A percentile compares a stretch with the other conserved stretches of the same genome.
These are phyloP conservation scores for Lachnellula occidentalis DNA, from an alignment of 2,329 filamentous ascomycete species.

Conservation along the genomic window DNA sequence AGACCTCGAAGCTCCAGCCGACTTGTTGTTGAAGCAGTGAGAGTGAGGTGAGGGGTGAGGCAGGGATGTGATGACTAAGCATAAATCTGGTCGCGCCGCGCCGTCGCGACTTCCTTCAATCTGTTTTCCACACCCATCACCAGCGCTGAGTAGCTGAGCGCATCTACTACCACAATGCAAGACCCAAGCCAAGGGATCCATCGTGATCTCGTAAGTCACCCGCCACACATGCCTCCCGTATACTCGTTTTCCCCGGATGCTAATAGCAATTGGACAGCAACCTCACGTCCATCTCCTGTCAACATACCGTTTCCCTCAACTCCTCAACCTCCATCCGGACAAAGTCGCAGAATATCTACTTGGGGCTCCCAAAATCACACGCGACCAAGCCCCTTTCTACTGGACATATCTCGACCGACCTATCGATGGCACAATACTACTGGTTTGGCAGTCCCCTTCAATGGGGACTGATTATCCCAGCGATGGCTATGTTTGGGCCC, in stretches of 20 bases:
- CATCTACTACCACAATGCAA: constrained; percentile 34
- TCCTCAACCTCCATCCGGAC: constrained; percentile 64
- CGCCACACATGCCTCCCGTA: background rate
- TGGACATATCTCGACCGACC: constrained; percentile 90
- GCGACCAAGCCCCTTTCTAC: constrained; percentile 78
- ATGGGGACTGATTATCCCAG: constrained; percentile 72
- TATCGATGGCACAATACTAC: constrained; percentile 71
- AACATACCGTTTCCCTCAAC: constrained; percentile 70
- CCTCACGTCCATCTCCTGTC: constrained; percentile 83
- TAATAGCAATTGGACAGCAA: constrained; percentile 20
- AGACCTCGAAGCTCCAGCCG: too few relatives aligned
- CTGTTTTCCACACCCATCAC: background rate
- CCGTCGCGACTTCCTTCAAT: background rate
- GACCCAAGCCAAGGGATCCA: constrained; percentile 41
- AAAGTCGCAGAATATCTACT: constrained; percentile 81
- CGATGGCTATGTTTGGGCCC: constrained; percentile 89
- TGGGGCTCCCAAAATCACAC: constrained; percentile 77
- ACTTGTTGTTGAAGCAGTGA: too few relatives aligned
- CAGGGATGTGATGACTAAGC: too few relatives aligned
- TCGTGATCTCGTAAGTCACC: constrained; percentile 37
- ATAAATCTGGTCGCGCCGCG: background rate
- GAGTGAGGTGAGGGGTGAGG: too few relatives aligned
- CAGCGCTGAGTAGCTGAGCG: background rate
- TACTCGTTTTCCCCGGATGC: background rate
- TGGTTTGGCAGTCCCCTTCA: constrained; percentile 83